These are phyloP conservation scores for Hymenoscyphus repandus DNA, from an alignment of 2,329 filamentous ascomycete genomes.

Conservation along the genomic window DNA sequence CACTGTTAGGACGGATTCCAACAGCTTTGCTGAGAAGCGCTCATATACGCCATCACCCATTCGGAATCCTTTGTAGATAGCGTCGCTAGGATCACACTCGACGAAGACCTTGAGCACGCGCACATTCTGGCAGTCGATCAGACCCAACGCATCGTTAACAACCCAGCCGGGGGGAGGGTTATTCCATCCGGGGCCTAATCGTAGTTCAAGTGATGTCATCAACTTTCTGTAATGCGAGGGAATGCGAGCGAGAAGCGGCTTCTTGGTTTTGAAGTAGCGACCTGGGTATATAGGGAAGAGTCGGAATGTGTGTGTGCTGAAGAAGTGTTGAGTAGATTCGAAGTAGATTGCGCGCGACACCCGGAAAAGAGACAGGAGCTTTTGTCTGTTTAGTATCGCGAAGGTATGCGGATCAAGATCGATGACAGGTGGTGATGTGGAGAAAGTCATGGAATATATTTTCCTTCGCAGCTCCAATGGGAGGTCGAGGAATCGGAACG, in stretches of 20 bases:
- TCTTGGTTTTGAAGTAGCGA: conserved; percentile 67
- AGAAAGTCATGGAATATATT: conserved; percentile 62
- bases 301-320: conserved; percentile 56
- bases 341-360: conserved; percentile 55
- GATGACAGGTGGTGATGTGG: conserved; percentile 46
- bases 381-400: conserved; percentile 51
- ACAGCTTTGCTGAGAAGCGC: conserved; percentile 53
- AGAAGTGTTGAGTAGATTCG: conserved; percentile 63
- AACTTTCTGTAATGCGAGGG: conserved; percentile 53
- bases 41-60: conserved; percentile 64
- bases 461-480: conserved; percentile 65
- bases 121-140: conserved; percentile 56
- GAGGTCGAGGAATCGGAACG: conserved; percentile 62
- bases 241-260: conserved; percentile 63
- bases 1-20: conserved; percentile 50
- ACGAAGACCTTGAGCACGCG: conserved; percentile 61
- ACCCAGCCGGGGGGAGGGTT: conserved; percentile 67
- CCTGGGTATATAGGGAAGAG: conserved; percentile 62
- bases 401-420: conserved; percentile 65
- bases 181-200: conserved; percentile 68
- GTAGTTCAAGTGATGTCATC: conserved; percentile 61
- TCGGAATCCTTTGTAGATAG: conserved; percentile 59
- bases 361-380: conserved; percentile 51
- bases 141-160: conserved; percentile 58
- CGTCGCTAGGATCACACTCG: conserved; percentile 65